Percentiles rank a stretch among this genome's conserved stretches.
These are phyloP conservation scores for Rhodotorula sp. DNA, from an alignment of 1,284 basidiomycete species.

Conservation along the genomic window DNA sequence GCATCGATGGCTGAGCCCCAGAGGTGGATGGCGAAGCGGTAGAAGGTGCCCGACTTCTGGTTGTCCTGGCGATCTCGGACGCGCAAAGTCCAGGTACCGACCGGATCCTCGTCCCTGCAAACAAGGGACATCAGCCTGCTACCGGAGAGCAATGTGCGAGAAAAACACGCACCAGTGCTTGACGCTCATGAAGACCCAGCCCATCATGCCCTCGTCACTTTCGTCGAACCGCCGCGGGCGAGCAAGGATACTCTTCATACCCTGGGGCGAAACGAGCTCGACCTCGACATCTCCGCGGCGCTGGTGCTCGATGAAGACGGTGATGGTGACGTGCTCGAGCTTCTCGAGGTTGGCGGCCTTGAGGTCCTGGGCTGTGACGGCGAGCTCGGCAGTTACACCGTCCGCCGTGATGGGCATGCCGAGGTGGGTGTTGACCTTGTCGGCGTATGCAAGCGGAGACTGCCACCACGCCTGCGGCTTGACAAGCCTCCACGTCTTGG, in stretches of 20 bases:
- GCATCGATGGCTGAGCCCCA: conserved; percentile 89
- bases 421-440: neutral
- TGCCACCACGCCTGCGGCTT: conserved; percentile 86
- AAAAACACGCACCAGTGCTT: conserved; percentile 81
- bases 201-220: conserved; percentile 71
- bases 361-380: conserved; percentile 70
- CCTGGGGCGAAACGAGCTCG: conserved; percentile 78
- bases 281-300: conserved; percentile 91
- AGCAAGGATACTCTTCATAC: conserved; percentile 80
- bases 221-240: conserved; percentile 68
- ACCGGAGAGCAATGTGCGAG: too few relatives aligned
- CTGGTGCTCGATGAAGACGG: conserved; percentile 86
- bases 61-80: conserved; percentile 73
- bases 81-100: conserved; percentile 87
- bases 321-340: conserved; percentile 89
- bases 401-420: conserved; percentile 57
- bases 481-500: conserved; percentile 78
- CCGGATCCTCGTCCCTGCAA: conserved; percentile 83
- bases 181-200: conserved; percentile 97
- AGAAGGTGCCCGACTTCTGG: conserved; percentile 69
- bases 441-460: conserved; percentile 15
- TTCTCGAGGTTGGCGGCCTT: conserved; percentile 73
- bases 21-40: conserved; percentile 87
- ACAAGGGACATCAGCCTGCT: too few relatives aligned
- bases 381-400: conserved; percentile 67